These are phyloP conservation scores for Fusarium sp. DNA, from an alignment of 2,329 filamentous ascomycete genomes.

Conservation along the genomic window DNA sequence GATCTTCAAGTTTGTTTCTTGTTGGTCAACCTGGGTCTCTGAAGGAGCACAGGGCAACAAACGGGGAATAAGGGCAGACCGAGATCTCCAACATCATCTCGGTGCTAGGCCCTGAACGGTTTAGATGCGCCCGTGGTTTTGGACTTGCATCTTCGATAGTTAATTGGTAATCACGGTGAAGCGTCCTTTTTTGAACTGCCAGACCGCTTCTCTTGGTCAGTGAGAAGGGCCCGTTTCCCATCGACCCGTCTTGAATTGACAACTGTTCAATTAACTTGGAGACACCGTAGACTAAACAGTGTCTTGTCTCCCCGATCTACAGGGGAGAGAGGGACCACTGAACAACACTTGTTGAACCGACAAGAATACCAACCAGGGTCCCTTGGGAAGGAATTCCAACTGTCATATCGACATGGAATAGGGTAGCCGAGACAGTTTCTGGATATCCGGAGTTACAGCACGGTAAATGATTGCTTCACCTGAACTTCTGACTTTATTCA, in stretches of 20 bases:
- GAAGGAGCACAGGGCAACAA: slow-evolving; percentile 16
- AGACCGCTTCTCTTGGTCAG: slow-evolving; percentile 42
- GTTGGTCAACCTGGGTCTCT: slow-evolving; percentile 23
- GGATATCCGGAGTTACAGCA: background rate
- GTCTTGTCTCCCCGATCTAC: slow-evolving; percentile 23
- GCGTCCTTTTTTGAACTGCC: slow-evolving; percentile 22
- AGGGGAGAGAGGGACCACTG: slow-evolving; percentile 4
- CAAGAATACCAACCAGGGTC: slow-evolving; percentile 13
- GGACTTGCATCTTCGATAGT: slow-evolving; percentile 23
- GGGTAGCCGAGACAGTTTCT: slow-evolving; percentile 23
- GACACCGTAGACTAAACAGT: slow-evolving; percentile 23
- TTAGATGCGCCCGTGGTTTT: slow-evolving; percentile 38
- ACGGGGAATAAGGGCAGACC: slow-evolving; percentile 19
- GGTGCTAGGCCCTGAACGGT: slow-evolving; percentile 20
- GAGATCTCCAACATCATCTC: slow-evolving; percentile 36
- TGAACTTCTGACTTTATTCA: background rate
- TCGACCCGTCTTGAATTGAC: slow-evolving; percentile 33
- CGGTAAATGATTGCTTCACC: slow-evolving; percentile 3
- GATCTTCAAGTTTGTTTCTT: slow-evolving; percentile 32
- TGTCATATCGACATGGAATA: slow-evolving; percentile 30
- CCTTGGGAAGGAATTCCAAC: slow-evolving; percentile 10
- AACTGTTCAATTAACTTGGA: slow-evolving; percentile 27
- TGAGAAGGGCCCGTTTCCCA: slow-evolving; percentile 37
- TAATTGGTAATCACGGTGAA: slow-evolving; percentile 37
- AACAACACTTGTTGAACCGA: slow-evolving; percentile 9